Conservation (phyloP, 495 filamentous ascomycete species). For the Monascus purpureus region DNA sequence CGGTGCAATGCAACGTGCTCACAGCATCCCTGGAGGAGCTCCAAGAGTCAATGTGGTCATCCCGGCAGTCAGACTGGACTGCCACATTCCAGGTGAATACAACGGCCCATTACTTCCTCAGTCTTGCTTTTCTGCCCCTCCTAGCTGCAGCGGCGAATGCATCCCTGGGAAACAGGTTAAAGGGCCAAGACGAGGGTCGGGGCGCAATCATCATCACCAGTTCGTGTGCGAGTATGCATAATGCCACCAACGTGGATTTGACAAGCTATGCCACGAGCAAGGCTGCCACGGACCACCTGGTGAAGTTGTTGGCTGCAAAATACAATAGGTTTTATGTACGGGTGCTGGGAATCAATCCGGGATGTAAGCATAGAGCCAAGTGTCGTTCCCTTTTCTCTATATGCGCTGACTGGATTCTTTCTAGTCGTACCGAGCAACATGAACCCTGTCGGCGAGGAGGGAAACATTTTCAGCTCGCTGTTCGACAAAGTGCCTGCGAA, state of each 20-base stretch:
- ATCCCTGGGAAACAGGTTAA: not conserved
- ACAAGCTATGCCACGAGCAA: constrained; percentile 32
- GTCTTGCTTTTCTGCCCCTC: constrained; percentile 24
- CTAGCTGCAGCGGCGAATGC: constrained; percentile 17
- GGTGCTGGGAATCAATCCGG: constrained; percentile 30
- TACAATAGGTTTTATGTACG: constrained; percentile 29
- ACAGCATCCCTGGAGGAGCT: constrained; percentile 19
- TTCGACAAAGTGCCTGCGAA: constrained; percentile 31
- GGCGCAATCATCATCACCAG: constrained; percentile 29
- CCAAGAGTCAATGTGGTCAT: constrained; percentile 31
- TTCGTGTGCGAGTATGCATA: constrained; percentile 34
- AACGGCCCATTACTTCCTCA: constrained; percentile 30
- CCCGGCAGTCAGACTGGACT: constrained; percentile 20
- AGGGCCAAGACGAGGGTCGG: constrained; percentile 20
- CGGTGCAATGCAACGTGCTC: constrained; percentile 22
- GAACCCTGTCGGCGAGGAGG: constrained; percentile 29
- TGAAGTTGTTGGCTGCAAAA: constrained; percentile 26
- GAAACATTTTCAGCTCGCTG: constrained; percentile 28
- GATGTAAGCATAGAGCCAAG: constrained; percentile 22
- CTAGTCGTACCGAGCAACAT: constrained; percentile 33
- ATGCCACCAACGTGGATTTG: constrained; percentile 32
- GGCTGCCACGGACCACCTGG: constrained; percentile 31
- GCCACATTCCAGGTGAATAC: constrained; percentile 28
- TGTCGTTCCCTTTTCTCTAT: not conserved
- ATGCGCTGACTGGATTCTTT: not conserved